Base-by-base conservation (phyloP, 345 rosid genomes). In the Clausena lansium region DNA sequence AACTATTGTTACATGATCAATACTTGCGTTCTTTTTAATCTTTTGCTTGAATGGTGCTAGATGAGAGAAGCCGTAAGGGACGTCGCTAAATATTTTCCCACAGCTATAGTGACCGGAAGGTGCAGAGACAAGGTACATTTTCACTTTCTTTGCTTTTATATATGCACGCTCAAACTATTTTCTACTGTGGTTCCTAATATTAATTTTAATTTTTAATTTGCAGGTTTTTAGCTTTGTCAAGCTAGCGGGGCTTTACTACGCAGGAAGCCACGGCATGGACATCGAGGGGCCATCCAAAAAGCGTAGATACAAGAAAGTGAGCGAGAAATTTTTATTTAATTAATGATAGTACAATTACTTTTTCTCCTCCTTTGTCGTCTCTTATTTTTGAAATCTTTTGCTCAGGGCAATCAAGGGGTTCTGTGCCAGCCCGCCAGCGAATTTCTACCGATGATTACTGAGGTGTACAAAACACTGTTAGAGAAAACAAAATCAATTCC, bases 221-320 rank as follows among this genome's bases (percentile, higher is more conserved):
- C 83, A 95, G 98, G 98, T 97, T 27, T 94, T 90, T 70, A 83
- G 88, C 41, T 97, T 97, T 83, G 98, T 97, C 11, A 85, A 88
- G 83, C 77, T 97, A 70, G 86, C 86, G 1, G 99, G 80, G 76
- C 91, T 97, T 60, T 93, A 94, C 75, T 97, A 97, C 70, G 99
- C 99, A 0, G 98, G 97, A 27, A 97, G 99, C 82, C 99, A 97
- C 77, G 99, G 99, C n/a, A 97, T 97, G 98, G 99, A 97, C 87
- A 97, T 96, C 66, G 91, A 86, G 83, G 95, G 93, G 15, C 99
- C 99, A 72, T 82, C 91, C 7, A 87, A 81, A 73, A 86, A 77
- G 38, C 52, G 71, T 75, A 82, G 61, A 75, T 79, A 87, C 86
- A 77, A 80, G 66, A 87, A 87, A 86, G 93, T 90, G 75, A 52